Evolutionary conservation across 768 basidiomycete species (phyloP), one percentile per base, ranked within the genome.

Genomic region (Sporobolomyces phaffii): DNA sequence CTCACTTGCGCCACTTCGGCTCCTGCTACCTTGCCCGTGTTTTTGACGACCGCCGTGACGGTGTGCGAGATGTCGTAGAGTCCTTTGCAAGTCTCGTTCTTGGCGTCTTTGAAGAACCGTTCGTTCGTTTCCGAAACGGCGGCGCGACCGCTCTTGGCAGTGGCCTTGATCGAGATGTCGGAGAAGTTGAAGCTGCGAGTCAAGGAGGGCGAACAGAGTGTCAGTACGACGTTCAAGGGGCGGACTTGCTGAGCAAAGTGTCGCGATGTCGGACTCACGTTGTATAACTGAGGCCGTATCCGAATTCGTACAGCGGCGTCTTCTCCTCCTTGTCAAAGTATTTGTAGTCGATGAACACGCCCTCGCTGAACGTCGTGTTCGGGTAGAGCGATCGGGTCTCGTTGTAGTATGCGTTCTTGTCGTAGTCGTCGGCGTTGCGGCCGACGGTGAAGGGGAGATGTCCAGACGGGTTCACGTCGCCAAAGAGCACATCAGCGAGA

Each of bases 401-500:
- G 52, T 60, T 48, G 53, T 62, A 68, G 45, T 50, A 44, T 17
- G 56, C 52, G 26, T 60, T 48, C 0, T 36, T 31, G 82, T 83
- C 48, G 84, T 76, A 28, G 51, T 75, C 74, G 5, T 33, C 13
- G 22, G 38, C 43, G 43, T 53, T 38, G 17, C 61, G 38, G 10
- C 64, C 63, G 53, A 74, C 60, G 14, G 73, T 72, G 62, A 73
- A 62, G 9, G 85, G 79, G 14, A 85, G 78, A 74, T 84, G 84
- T 15, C 81, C 84, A 13, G 80, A 81, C 0, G 85, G 85, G 69
- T 84, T 84, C 9, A 83, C 80, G 72, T 82, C 83, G 11, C 85
- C 85, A 72, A 84, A 86, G 5, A 86, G 69, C 2, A 85, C 80
- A 73, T 85, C 84, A 0, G 83, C 83, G 11, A 86, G 75, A 20